Evolutionary conservation across 352 stramenopile genomes (phyloP).

Genomic region (Pythium sukuiense): DNA sequence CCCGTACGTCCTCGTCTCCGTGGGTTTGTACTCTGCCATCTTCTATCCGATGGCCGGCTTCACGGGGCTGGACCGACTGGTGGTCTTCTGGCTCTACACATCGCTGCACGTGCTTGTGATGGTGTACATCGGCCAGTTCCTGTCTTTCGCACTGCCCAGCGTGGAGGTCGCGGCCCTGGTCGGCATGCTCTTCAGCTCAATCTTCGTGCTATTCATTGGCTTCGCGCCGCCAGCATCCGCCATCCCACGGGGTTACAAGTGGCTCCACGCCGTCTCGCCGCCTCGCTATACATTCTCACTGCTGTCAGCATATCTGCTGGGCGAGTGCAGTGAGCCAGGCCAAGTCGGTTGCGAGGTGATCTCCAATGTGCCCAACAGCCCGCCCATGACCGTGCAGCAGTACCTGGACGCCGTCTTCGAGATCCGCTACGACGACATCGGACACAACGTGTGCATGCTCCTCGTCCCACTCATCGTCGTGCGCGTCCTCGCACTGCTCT

Average conservation of each 20-base stretch:
- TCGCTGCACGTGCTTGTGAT: conserved; percentile 52
- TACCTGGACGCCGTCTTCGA: conserved; percentile 47
- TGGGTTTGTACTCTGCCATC: conserved; percentile 49
- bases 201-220: conserved; percentile 60
- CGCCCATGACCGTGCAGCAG: conserved; percentile 48
- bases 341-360: conserved; percentile 46
- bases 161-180: conserved; percentile 43
- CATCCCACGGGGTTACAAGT: conserved; percentile 36
- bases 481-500: conserved; percentile 37
- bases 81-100: conserved; percentile 70
- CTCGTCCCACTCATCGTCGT: conserved; percentile 28
- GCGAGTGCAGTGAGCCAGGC: conserved; percentile 30
- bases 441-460: conserved; percentile 42
- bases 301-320: conserved; percentile 37
- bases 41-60: conserved; percentile 78
- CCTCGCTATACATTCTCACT: conserved; percentile 41
- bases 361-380: conserved; percentile 29
- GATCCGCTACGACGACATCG: conserved; percentile 56
- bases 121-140: conserved; percentile 74
- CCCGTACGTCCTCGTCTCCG: conserved; percentile 39
- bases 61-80: conserved; percentile 29
- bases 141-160: conserved; percentile 51
- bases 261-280: conserved; percentile 39
- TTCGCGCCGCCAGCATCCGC: conserved; percentile 35
- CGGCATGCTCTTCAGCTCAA: conserved; percentile 42